phyloP scores from a whole-genome alignment of 805 yeast species.

The Saturnispora ahearnii region DNA sequence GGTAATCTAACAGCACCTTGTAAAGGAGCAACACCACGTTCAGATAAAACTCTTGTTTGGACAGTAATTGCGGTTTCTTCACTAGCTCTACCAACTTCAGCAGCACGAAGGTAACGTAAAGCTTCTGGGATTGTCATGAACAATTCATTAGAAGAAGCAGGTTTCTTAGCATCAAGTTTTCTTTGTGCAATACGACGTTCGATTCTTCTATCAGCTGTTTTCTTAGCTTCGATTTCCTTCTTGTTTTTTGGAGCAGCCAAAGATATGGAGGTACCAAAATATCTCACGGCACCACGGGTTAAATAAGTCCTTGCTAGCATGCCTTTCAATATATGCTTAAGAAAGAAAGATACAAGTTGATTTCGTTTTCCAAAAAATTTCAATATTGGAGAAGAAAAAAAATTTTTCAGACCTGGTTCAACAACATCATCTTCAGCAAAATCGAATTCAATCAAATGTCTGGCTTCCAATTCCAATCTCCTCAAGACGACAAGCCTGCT shows the following conservation, averaged over 20 bases:
- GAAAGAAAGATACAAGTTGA: too few relatives aligned
- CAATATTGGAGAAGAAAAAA: not conserved
- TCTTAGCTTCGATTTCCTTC: slow-evolving; percentile 22
- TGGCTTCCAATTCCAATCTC: slow-evolving; percentile 24
- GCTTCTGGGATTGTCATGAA: slow-evolving; percentile 69
- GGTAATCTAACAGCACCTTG: slow-evolving; percentile 68
- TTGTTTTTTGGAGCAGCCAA: slow-evolving; percentile 22
- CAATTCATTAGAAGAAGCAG: slow-evolving; percentile 43
- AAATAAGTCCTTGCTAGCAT: not conserved
- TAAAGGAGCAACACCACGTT: slow-evolving; percentile 69
- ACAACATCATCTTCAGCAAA: not conserved
- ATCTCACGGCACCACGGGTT: not conserved
- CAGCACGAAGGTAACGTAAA: slow-evolving; percentile 70
- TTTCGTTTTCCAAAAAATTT: not conserved
- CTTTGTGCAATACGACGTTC: slow-evolving; percentile 21
- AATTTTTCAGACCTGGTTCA: not conserved
- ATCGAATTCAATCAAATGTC: slow-evolving; percentile 19
- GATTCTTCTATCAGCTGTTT: slow-evolving; percentile 18
- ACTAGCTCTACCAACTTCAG: slow-evolving; percentile 79
- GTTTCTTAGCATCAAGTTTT: slow-evolving; percentile 32
- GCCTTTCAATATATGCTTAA: not conserved
- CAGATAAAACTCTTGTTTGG: slow-evolving; percentile 56
- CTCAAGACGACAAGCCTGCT: slow-evolving; percentile 16
- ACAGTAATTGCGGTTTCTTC: slow-evolving; percentile 63
- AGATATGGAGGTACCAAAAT: not conserved